Base-by-base conservation (phyloP, 768 basidiomycete genomes). In the Cystobasidiopsis lactophilus region DNA sequence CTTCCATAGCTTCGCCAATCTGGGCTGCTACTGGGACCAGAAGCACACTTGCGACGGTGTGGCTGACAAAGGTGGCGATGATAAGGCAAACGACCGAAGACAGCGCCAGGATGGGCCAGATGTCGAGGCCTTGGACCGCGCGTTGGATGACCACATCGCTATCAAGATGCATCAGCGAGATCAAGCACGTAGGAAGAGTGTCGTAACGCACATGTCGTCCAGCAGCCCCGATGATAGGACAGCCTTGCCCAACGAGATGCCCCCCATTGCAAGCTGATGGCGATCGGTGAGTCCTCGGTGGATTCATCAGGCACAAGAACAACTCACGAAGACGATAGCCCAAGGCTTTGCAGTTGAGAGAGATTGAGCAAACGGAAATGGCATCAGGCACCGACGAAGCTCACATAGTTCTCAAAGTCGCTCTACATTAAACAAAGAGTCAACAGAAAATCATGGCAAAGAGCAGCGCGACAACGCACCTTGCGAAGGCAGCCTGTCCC, bases 21-120 rank as follows among this genome's bases (percentile, higher is more conserved):
- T 85, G 77, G 56, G 80, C 75, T 5, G 91, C 93, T 56, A 98
- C 91, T 24, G 93, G 93, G 18, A 93, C 89, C n/a, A 96, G 75
- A 19, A 98, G 74, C 23, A 96, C 84, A 52, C 82, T 85, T 2
- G 93, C 89, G 62, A 98, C 93, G 13, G 61, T 60, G 52, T 64
- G 93, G 64, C 85, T 89, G 66, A 98, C 95, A 68, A 86, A 85
- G 0, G 86, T 88, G n/a, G 82, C 86, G 53, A 86, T 74, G 53
- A 86, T 66, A 79, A 64, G 59, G 7, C 56, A 53, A 40, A 64
- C 21, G 23, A 56, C 41, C 11, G 27, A 24, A 55, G 64, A 65
- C 38, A 61, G 41, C 9, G 59, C 61, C 23, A 66, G 62, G 40
- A 66, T 63, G 13, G 63, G 61, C 64, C 64, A 66, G 31, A 66